phyloP scores from a whole-genome alignment of 768 basidiomycete species.

The Leccinum imitatum region DNA sequence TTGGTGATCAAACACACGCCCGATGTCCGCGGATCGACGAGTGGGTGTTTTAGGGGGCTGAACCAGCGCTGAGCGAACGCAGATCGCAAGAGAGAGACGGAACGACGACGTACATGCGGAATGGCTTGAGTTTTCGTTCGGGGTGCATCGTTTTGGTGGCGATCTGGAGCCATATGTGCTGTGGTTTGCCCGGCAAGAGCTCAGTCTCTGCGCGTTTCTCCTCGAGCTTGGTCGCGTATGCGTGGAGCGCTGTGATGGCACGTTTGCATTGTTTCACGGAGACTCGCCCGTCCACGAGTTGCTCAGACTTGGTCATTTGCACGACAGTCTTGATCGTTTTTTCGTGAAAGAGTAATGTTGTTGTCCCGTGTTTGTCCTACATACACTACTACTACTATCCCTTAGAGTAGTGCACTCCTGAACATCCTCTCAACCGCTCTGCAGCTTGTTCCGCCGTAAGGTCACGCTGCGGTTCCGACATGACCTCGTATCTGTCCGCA shows the following conservation, averaged over 20 bases:
- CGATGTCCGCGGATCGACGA: constrained; percentile 79
- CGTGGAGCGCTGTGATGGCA: constrained; percentile 77
- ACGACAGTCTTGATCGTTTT: background rate
- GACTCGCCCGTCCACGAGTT: constrained; percentile 70
- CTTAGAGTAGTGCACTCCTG: constrained; percentile 58
- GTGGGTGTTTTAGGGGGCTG: constrained; percentile 73
- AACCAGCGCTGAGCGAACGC: constrained; percentile 1
- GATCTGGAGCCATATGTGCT: constrained; percentile 86
- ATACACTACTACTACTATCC: background rate
- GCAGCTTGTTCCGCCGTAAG: constrained; percentile 90
- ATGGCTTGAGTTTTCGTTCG: constrained; percentile 74
- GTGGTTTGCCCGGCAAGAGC: constrained; percentile 75
- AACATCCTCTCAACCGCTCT: constrained; percentile 49
- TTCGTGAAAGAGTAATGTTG: background rate
- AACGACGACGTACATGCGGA: constrained; percentile 66
- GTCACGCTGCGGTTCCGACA: constrained; percentile 90
- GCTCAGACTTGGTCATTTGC: constrained; percentile 46
- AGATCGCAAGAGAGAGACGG: background rate
- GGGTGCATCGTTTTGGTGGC: constrained; percentile 81
- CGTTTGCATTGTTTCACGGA: constrained; percentile 69
- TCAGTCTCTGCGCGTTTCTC: constrained; percentile 69
- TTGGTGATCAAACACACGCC: constrained; percentile 91
- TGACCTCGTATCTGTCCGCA: constrained; percentile 71
- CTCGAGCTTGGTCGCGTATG: constrained; percentile 64
- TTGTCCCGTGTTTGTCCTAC: constrained; percentile 20